Evolutionary conservation across 768 basidiomycete species (phyloP).

Genomic region (Strobilomyces echinocephalus): DNA sequence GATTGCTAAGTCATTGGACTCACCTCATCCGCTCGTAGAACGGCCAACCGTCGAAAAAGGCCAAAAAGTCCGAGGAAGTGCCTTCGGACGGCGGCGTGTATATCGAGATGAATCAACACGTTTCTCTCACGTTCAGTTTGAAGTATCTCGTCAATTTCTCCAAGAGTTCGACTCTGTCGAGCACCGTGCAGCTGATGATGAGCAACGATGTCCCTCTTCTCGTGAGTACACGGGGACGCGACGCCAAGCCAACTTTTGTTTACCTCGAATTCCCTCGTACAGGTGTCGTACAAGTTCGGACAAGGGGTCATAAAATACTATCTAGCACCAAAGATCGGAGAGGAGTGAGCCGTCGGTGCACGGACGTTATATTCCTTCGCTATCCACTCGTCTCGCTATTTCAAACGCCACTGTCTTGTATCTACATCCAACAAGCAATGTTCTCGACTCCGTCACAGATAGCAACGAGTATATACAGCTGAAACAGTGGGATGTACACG

Average conservation of each 20-base stretch:
- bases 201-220: conserved; percentile 89
- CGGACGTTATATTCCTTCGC: conserved; percentile 5
- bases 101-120: conserved; percentile 87
- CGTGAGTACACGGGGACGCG: conserved; percentile 38
- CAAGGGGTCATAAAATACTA: conserved; percentile 91
- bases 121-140: conserved; percentile 89
- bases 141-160: conserved; percentile 98
- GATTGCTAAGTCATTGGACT: neutral
- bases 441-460: neutral
- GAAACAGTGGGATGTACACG: conserved; percentile 6
- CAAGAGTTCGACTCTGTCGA: conserved; percentile 74
- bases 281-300: conserved; percentile 88
- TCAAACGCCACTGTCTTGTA: conserved; percentile 14
- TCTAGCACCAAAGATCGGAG: conserved; percentile 92
- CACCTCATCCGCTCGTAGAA: conserved; percentile 10
- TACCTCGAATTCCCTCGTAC: neutral
- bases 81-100: conserved; percentile 54
- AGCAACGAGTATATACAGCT: conserved; percentile 14
- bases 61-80: conserved; percentile 55
- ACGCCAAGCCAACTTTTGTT: neutral
- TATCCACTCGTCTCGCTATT: conserved; percentile 7
- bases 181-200: conserved; percentile 79
- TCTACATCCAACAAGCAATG: conserved; percentile 2
- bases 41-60: conserved; percentile 48
- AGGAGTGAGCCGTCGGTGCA: conserved; percentile 46